These are phyloP conservation scores for Brasenia schreberi DNA, from an alignment of 164 flowering plant species.

Conservation along the genomic window DNA sequence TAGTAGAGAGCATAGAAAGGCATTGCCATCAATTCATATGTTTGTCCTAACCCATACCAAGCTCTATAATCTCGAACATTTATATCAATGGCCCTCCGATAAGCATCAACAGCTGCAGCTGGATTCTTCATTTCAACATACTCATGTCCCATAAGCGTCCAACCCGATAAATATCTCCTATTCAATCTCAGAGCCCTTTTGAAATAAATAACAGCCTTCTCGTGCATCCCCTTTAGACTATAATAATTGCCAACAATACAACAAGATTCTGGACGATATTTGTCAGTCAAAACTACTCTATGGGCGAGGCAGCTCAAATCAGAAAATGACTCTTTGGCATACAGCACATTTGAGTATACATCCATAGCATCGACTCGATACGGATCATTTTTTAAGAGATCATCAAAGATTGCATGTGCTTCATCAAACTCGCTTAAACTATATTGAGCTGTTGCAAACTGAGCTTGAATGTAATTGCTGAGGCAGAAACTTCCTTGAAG, in stretches of 20 bases:
- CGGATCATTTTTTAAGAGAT: slow-evolving; percentile 71
- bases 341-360: slow-evolving; percentile 95
- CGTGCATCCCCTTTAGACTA: slow-evolving; percentile 94
- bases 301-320: slow-evolving; percentile 91
- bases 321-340: slow-evolving; percentile 80
- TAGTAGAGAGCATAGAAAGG: slow-evolving; percentile 89
- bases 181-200: slow-evolving; percentile 84
- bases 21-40: slow-evolving; percentile 97
- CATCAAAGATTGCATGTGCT: slow-evolving; percentile 89
- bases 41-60: slow-evolving; percentile 99
- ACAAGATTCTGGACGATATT: slow-evolving; percentile 95
- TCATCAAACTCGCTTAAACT: slow-evolving; percentile 84
- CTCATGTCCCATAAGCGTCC: slow-evolving; percentile 99
- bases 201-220: slow-evolving; percentile 85
- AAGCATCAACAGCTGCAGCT: slow-evolving; percentile 91
- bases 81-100: slow-evolving; percentile 89
- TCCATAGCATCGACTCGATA: slow-evolving; percentile 93
- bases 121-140: slow-evolving; percentile 96
- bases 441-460: slow-evolving; percentile 79
- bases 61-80: slow-evolving; percentile 91
- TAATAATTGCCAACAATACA: slow-evolving; percentile 96
- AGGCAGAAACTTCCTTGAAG: slow-evolving; percentile 58
- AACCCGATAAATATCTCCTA: slow-evolving; percentile 81
- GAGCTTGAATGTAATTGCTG: slow-evolving; percentile 84
- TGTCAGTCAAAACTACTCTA: slow-evolving; percentile 72